Base-by-base conservation (phyloP, 2,329 filamentous ascomycete species). In the Calonectria fujianensis region DNA sequence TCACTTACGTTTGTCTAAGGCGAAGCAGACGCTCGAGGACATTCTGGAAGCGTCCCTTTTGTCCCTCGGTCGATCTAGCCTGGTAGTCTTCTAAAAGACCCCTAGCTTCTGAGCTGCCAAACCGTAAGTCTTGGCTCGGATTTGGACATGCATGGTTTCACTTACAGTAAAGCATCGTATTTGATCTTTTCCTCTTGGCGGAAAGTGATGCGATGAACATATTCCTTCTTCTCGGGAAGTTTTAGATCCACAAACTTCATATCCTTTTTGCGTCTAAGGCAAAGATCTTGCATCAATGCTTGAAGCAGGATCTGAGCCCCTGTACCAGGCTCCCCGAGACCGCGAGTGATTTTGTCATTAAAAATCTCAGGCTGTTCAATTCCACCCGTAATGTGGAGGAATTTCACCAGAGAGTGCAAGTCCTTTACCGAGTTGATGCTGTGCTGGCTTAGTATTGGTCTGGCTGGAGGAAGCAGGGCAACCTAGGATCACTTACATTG, bases 211-310 rank as follows among this genome's bases (percentile, higher is more conserved):
- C 91, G 91, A 80, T 97, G 93, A 8, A 97, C 88, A 77, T 94
- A 96, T 81, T 96, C 95, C 1, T 92, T 93, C 80, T 97, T 92
- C 18, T 92, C 88, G 0, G 96, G 95, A 11, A 98, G 88, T 75
- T 92, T 94, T 27, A 98, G 87, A 78, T 98, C 95, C 68, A 98
- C 91, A 81, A 97, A 98, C 7, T 90, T 90, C 95, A 98, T 98
- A 71, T 96, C 93, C 83, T 98, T 98, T 84, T 93, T 94, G 48
- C 96, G 91, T 48, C 96, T 91, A 29, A 98, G 88, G 80, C 94
- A 97, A 61, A 98, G 90, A 24, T 94, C 92, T n/a, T 89, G 89
- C 92, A 98, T 96, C 57, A 98, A 88, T 7, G 92, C 90, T 81
- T 96, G 94, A 4, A 97, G 88, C 4, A 96, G 86, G 14, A 89